Percentiles rank a stretch among this genome's conserved stretches.
Evolutionary conservation across 2,329 filamentous ascomycete genomes (phyloP).

Genomic region (Ascochyta fabae): DNA sequence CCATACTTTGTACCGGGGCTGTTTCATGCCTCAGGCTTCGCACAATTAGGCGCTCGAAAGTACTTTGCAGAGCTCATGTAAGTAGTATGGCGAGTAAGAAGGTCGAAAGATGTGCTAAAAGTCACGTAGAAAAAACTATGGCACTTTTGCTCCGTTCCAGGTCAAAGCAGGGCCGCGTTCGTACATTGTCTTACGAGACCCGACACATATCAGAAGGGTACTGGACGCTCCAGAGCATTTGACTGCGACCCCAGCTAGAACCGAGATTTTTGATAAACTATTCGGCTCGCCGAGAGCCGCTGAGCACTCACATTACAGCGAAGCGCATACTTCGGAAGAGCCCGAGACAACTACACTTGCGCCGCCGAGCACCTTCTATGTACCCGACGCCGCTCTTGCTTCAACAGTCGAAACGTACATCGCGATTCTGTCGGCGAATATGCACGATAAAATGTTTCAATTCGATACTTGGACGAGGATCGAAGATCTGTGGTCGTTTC

Average conservation of each 20-base stretch:
- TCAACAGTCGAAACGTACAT: slow-evolving; percentile 26
- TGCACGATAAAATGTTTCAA: slow-evolving; percentile 42
- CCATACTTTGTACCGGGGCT: slow-evolving; percentile 33
- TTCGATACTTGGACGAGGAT: slow-evolving; percentile 37
- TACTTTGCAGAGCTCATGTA: slow-evolving; percentile 38
- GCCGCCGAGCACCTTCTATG: slow-evolving; percentile 11
- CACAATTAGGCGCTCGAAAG: slow-evolving; percentile 25
- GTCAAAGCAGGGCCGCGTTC: slow-evolving; percentile 27
- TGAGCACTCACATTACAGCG: slow-evolving; percentile 9
- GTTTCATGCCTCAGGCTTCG: slow-evolving; percentile 30
- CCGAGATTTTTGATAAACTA: slow-evolving; percentile 22
- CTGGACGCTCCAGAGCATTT: slow-evolving; percentile 21
- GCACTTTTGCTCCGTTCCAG: slow-evolving; percentile 29
- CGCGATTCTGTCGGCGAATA: slow-evolving; percentile 27
- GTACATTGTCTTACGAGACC: slow-evolving; percentile 32
- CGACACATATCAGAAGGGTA: slow-evolving; percentile 28
- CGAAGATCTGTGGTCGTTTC: slow-evolving; percentile 41
- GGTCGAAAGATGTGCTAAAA: slow-evolving; percentile 4
- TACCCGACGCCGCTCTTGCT: slow-evolving; percentile 22
- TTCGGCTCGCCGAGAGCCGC: slow-evolving; percentile 20
- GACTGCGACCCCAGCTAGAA: neutral
- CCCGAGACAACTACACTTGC: neutral
- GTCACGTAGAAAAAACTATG: slow-evolving; percentile 32
- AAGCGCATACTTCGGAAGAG: neutral
- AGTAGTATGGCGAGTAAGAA: neutral